These are phyloP conservation scores for Apocynum venetum DNA, from an alignment of 257 asterid species.

Conservation along the genomic window DNA sequence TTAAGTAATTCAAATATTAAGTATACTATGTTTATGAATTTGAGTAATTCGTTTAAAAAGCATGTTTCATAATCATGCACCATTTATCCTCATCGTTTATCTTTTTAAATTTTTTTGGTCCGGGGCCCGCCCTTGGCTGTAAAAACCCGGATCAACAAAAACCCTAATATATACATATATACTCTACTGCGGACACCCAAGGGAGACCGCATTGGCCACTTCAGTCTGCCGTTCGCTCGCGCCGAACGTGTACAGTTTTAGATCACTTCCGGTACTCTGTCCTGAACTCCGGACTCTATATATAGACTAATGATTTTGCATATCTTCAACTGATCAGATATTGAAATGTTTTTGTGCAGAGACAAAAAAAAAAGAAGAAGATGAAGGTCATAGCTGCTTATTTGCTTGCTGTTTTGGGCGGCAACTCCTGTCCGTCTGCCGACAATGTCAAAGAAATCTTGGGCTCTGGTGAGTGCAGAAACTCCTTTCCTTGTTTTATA, in stretches of 20 bases:
- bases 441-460: constrained; percentile 19
- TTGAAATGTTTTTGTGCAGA: neutral
- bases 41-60: no score
- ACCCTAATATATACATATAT: constrained; percentile 11
- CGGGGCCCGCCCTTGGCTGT: neutral
- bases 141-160: neutral
- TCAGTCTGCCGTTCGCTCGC: neutral
- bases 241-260: neutral
- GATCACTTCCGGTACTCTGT: neutral
- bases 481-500: neutral
- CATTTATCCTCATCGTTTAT: no score
- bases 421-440: constrained; percentile 14
- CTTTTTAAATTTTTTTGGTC: neutral
- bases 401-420: constrained; percentile 22
- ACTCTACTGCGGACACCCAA: neutral
- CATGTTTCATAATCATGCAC: no score
- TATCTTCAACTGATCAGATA: neutral
- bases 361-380: neutral
- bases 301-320: no score
- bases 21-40: no score
- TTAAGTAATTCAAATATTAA: no score
- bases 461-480: constrained; percentile 5
- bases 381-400: constrained; percentile 28
- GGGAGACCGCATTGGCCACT: neutral
- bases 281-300: neutral